phyloP scores from a whole-genome alignment of 1,284 basidiomycete genomes.

The Agroathelia rolfsii region DNA sequence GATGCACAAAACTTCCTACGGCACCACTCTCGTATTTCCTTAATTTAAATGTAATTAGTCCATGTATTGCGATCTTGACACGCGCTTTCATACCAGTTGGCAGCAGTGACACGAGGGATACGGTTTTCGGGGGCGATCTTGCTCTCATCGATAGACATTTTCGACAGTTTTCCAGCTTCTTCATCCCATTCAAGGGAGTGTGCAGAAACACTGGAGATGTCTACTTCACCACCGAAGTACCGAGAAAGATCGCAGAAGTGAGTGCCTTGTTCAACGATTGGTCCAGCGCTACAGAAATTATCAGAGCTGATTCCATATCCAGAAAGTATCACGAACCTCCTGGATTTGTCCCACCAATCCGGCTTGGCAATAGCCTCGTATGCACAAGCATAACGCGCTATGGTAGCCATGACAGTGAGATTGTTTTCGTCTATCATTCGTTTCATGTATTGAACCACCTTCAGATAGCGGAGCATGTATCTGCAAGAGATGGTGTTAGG shows the following conservation, averaged over 20 bases:
- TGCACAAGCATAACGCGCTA: slow-evolving; percentile 92
- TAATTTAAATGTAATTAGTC: slow-evolving; percentile 10
- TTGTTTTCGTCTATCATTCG: slow-evolving; percentile 91
- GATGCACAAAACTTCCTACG: slow-evolving; percentile 82
- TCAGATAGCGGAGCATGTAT: slow-evolving; percentile 89
- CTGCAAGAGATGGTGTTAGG: slow-evolving; percentile 22
- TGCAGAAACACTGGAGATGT: slow-evolving; percentile 74
- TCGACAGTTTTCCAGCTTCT: slow-evolving; percentile 77
- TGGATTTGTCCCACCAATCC: slow-evolving; percentile 98
- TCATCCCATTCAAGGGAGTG: slow-evolving; percentile 91
- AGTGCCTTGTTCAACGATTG: slow-evolving; percentile 94
- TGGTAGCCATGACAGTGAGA: slow-evolving; percentile 94
- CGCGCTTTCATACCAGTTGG: slow-evolving; percentile 49
- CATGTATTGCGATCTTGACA: slow-evolving; percentile 10
- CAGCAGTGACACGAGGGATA: slow-evolving; percentile 72
- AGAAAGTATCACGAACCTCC: slow-evolving; percentile 39
- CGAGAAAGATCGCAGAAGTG: slow-evolving; percentile 87
- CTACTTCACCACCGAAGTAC: slow-evolving; percentile 97
- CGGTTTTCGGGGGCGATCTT: slow-evolving; percentile 72
- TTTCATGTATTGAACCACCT: slow-evolving; percentile 97
- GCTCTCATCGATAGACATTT: slow-evolving; percentile 73
- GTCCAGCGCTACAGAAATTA: slow-evolving; percentile 60
- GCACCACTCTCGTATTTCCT: slow-evolving; percentile 93
- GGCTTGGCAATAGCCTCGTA: slow-evolving; percentile 86
- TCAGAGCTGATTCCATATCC: slow-evolving; percentile 1